Evolutionary conservation across 306 rosid genomes (phyloP).

Genomic region (Castanea crenata): DNA sequence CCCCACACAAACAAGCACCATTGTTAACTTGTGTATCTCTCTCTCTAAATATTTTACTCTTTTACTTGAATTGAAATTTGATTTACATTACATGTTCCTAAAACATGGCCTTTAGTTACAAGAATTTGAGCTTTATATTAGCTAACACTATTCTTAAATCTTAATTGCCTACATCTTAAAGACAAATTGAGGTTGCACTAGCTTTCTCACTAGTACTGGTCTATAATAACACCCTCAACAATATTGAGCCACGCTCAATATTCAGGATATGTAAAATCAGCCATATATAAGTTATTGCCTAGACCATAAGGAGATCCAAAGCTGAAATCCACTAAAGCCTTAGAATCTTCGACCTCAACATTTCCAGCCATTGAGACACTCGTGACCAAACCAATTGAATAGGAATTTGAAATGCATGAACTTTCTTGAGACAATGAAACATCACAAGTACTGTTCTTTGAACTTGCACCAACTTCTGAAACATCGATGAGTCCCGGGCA

Average conservation of each 20-base stretch:
- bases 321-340: slow-evolving; percentile 43
- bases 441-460: slow-evolving; percentile 12
- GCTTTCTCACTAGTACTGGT: slow-evolving; percentile 1
- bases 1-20: not conserved
- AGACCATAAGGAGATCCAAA: slow-evolving; percentile 46
- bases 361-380: slow-evolving; percentile 23
- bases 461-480: slow-evolving; percentile 35
- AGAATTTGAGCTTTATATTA: no score
- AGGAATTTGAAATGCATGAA: slow-evolving; percentile 41
- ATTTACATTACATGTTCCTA: slow-evolving; percentile 11
- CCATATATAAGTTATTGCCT: slow-evolving; percentile 30
- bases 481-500: slow-evolving; percentile 20
- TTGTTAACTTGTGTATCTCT: not conserved
- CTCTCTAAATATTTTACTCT: not conserved
- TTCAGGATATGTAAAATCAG: slow-evolving; percentile 45
- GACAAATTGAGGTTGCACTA: not conserved
- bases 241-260: slow-evolving; percentile 11
- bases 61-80: slow-evolving; percentile 18
- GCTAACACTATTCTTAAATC: no score
- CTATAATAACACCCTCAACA: slow-evolving; percentile 20
- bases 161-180: not conserved
- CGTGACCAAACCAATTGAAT: slow-evolving; percentile 33
- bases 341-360: slow-evolving; percentile 26
- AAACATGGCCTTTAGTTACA: not conserved
- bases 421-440: slow-evolving; percentile 44